Conservation (phyloP, 176 grass and related monocot genomes). For the Leersia perrieri region DNA sequence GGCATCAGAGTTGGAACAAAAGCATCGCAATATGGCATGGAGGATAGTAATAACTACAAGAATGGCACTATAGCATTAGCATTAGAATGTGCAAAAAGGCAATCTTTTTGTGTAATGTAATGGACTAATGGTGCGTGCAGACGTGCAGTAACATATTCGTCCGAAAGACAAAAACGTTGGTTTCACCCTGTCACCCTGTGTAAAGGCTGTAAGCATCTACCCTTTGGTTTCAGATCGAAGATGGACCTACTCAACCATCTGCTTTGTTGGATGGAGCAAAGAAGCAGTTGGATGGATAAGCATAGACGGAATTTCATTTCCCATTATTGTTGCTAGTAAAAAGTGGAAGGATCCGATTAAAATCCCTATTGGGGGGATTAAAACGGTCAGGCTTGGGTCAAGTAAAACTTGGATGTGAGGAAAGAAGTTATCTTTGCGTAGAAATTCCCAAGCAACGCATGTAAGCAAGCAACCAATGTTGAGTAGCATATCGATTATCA, state of each 20-base stretch:
- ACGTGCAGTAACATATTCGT: conserved; percentile 21
- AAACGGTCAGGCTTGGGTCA: not conserved
- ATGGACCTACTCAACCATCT: not conserved
- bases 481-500: not conserved
- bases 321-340: not conserved
- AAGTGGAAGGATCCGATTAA: not conserved
- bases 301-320: not conserved
- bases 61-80: not conserved
- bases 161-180: conserved; percentile 1
- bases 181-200: no score
- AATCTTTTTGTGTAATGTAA: not conserved
- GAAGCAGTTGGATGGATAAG: conserved; percentile 1
- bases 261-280: not conserved
- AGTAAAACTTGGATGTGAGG: not conserved
- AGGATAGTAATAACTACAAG: not conserved
- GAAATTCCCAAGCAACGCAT: not conserved
- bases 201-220: not conserved
- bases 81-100: conserved; percentile 5
- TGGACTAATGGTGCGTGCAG: not conserved
- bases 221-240: not conserved
- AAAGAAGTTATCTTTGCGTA: not conserved
- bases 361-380: not conserved
- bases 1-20: not conserved
- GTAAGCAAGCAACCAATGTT: not conserved
- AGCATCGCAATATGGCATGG: not conserved